Evolutionary conservation across 352 stramenopile species (phyloP).

Genomic region (Pythium scleroteichum): DNA sequence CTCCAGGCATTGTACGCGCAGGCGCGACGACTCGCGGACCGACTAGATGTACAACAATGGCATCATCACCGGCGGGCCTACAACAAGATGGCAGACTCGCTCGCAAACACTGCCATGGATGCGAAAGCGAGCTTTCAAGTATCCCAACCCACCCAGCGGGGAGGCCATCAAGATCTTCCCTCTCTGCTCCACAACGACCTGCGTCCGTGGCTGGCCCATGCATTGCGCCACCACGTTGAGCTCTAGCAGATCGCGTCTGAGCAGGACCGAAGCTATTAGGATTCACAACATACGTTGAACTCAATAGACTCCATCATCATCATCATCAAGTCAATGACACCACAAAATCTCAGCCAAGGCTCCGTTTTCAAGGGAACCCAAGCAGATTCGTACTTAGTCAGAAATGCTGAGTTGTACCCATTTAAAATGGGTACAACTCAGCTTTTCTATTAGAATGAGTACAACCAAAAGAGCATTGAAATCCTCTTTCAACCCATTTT

Average conservation of each 20-base stretch:
- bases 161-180: not conserved
- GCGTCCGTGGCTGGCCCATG: not conserved
- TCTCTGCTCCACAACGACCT: not conserved
- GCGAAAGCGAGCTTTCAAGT: not conserved
- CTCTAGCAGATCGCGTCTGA: not conserved
- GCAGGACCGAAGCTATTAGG: not conserved
- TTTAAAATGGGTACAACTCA: too few relatives aligned
- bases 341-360: too few relatives aligned
- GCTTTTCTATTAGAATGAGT: too few relatives aligned
- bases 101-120: not conserved
- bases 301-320: too few relatives aligned
- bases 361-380: too few relatives aligned
- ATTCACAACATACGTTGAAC: not conserved
- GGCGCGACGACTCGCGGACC: slow-evolving; percentile 2
- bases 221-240: not conserved
- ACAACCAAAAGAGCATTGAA: too few relatives aligned
- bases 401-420: too few relatives aligned
- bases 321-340: too few relatives aligned
- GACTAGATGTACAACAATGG: not conserved
- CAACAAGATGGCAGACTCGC: slow-evolving; percentile 11
- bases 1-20: not conserved
- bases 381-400: too few relatives aligned
- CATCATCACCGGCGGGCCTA: not conserved
- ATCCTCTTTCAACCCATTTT: too few relatives aligned
- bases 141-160: not conserved